These are phyloP conservation scores for Chiua virens DNA, from an alignment of 768 basidiomycete species.

Conservation along the genomic window DNA sequence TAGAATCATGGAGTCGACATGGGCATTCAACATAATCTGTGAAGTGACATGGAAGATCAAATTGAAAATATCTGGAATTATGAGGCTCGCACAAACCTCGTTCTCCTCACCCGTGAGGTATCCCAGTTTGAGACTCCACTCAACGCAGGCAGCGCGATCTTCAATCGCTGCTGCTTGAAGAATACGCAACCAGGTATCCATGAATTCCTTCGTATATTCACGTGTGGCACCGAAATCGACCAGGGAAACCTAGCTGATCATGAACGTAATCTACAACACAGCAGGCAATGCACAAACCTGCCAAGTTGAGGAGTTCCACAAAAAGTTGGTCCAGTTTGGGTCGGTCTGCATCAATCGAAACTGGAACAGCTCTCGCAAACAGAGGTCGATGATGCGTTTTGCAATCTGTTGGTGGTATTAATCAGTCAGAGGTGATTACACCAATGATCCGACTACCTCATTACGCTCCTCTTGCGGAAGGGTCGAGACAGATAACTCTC, in stretches of 20 bases:
- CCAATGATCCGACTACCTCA: conserved; percentile 49
- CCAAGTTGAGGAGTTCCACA: conserved; percentile 71
- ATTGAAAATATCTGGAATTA: not conserved
- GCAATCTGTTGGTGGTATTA: conserved; percentile 63
- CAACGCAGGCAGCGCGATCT: conserved; percentile 64
- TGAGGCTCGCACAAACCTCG: conserved; percentile 47
- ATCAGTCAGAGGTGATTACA: not conserved
- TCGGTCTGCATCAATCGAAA: conserved; percentile 98
- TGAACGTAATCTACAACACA: not conserved
- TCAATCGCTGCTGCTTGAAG: conserved; percentile 74
- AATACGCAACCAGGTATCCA: conserved; percentile 84
- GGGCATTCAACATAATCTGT: conserved; percentile 81
- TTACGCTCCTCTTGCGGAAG: conserved; percentile 67
- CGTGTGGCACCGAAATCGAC: conserved; percentile 97
- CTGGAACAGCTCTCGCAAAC: conserved; percentile 85
- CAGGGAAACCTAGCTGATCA: conserved; percentile 60
- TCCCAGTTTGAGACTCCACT: conserved; percentile 77
- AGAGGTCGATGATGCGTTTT: conserved; percentile 75
- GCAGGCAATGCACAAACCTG: conserved; percentile 43
- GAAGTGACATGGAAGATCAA: not conserved
- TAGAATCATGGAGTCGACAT: conserved; percentile 78
- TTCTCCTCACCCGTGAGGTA: conserved; percentile 91
- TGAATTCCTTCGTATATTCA: conserved; percentile 81
- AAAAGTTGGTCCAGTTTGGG: conserved; percentile 97
- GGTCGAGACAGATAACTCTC: conserved; percentile 53